Percentiles rank a stretch among this genome's conserved stretches.
Conservation (phyloP, 192 early-diverging fungal genomes). For the Funneliformis mosseae region DNA sequence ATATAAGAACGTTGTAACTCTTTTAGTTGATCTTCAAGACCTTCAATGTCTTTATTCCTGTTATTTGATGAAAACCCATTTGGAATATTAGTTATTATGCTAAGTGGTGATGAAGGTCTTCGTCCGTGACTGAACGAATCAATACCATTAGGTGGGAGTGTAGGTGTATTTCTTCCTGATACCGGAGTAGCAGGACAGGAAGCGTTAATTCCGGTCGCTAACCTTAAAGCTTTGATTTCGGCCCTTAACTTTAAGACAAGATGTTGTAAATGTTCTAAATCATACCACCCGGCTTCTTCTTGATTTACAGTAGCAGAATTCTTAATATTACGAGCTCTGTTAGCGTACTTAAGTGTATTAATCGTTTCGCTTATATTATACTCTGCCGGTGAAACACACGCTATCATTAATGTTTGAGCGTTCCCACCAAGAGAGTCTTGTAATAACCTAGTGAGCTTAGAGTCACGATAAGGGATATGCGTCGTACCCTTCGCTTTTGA, state of each 20-base stretch:
- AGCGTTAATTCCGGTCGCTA: neutral
- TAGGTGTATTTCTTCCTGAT: constrained; percentile 40
- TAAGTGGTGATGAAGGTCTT: constrained; percentile 23
- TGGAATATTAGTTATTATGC: neutral
- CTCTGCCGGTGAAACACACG: constrained; percentile 90
- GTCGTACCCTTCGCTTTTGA: constrained; percentile 52
- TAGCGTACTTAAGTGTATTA: constrained; percentile 96
- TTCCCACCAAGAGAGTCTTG: constrained; percentile 97
- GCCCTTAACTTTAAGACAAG: constrained; percentile 64
- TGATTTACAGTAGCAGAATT: constrained; percentile 86
- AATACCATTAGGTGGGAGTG: neutral
- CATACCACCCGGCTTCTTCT: constrained; percentile 65
- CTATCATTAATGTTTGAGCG: constrained; percentile 92
- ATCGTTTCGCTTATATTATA: constrained; percentile 86
- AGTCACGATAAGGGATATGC: constrained; percentile 96
- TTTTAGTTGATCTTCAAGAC: constrained; percentile 54
- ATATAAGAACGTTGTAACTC: constrained; percentile 56
- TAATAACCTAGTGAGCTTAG: constrained; percentile 93
- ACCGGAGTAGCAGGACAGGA: neutral
- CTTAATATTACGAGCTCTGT: constrained; percentile 93
- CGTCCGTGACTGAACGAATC: constrained; percentile 31
- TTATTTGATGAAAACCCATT: neutral
- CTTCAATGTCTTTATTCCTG: constrained; percentile 35
- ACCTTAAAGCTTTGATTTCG: constrained; percentile 54
- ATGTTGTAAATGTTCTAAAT: constrained; percentile 65